Conservation (phyloP, 2,329 filamentous ascomycete species). For the Sporothrix humicola region DNA sequence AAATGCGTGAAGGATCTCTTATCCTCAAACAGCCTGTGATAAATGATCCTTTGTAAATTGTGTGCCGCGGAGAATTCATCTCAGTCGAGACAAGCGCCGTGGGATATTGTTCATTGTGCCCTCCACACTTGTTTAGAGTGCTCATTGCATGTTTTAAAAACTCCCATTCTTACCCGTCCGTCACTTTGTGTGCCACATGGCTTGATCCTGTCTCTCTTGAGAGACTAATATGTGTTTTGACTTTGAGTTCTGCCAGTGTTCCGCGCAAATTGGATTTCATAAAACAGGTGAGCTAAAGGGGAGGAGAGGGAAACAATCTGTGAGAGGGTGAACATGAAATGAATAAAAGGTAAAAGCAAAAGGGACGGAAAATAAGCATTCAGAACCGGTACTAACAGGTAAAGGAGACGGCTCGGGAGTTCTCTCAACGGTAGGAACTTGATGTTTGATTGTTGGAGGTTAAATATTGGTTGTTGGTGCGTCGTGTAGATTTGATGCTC, state of each 20-base stretch:
- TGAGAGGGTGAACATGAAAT: not conserved
- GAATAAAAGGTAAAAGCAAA: not conserved
- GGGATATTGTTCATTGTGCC: not conserved
- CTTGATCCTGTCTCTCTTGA: not conserved
- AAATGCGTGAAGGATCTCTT: not conserved
- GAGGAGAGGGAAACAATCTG: too few species aligned
- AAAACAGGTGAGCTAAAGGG: not conserved
- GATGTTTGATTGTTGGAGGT: too few species aligned
- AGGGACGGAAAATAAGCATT: too few species aligned
- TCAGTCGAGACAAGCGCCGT: not conserved
- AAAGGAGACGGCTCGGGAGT: constrained; percentile 2
- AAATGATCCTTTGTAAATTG: not conserved
- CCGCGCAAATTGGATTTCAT: not conserved
- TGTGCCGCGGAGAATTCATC: not conserved
- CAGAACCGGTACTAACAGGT: not conserved
- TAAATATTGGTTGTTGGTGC: not conserved
- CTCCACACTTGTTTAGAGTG: constrained; percentile 1
- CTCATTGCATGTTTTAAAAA: not conserved
- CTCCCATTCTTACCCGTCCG: not conserved
- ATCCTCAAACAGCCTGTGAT: not conserved
- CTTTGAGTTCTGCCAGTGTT: not conserved
- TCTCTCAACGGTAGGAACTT: not conserved
- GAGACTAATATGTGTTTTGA: not conserved
- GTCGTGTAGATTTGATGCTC: not conserved
- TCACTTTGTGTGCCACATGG: constrained; percentile 3